Base-by-base conservation (phyloP, 2,329 filamentous ascomycete species). In the Sclerotinia trifoliorum region DNA sequence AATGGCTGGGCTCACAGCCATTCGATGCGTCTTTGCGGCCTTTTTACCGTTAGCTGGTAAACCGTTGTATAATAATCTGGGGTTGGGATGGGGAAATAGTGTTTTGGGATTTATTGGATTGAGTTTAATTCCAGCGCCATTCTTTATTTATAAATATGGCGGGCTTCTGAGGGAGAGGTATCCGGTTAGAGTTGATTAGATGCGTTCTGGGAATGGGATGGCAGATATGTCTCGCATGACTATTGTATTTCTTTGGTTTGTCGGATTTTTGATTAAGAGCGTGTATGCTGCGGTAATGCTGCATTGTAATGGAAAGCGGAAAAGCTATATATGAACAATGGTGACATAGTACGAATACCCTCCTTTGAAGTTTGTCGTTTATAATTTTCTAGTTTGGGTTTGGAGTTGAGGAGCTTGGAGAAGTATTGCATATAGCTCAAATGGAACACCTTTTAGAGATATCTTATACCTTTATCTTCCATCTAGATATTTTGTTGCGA, bases 401-500 rank as follows among this genome's bases (percentile, higher is more conserved):
- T 42, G 13, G n/a, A 24, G 35, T 42, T 57, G 21, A 4, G 21
- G 21, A 32, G 55, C n/a, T n/a, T 11, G n/a, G 24, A 17, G 32
- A 24, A 24, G 13, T 39, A 56, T 39, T 39, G 13, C n/a, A 56
- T 56, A 24, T 39, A 56, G 32, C 21, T 24, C 39, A 13, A 39
- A 56, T 39, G 17, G 2, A 56, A 24, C 21, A 39, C n/a, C n/a
- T 10, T n/a, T 32, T 56, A 4, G 39, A 39, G 13, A 17, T 39
- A 39, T 39, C 54, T 56, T 4, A 13, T n/a, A 3, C 24, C 5
- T 4, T 8, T 13, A 39, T 1, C n/a, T n/a, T 79, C 95, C 95
- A 0, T 99, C 99, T 81, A 88, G 91, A 78, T 99, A 97, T 81
- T 99, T 97, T 78, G 81, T 99, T 68, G 92, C 99, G 73, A 95